phyloP scores from a whole-genome alignment of 2,329 filamentous ascomycete genomes.

The Neoarthrinium moseri region DNA sequence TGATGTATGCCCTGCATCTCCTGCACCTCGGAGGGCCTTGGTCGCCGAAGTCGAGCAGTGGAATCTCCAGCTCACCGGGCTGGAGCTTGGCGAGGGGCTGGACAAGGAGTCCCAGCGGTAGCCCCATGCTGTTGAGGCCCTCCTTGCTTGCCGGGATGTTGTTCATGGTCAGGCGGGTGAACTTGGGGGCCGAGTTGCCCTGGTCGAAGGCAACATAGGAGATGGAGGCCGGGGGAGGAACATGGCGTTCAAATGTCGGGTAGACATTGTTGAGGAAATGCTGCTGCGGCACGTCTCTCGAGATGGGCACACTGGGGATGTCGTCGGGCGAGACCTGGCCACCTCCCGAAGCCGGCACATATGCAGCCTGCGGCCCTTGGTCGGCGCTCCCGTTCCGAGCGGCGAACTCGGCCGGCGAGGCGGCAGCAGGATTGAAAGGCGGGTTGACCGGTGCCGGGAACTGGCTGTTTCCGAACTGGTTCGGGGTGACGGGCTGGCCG shows the following conservation, averaged over 20 bases:
- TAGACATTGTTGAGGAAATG: constrained; percentile 88
- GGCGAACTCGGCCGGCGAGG: constrained; percentile 44
- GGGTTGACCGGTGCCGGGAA: constrained; percentile 60
- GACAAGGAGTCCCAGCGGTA: constrained; percentile 84
- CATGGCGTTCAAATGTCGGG: constrained; percentile 90
- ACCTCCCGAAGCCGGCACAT: constrained; percentile 62
- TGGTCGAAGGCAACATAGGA: constrained; percentile 95
- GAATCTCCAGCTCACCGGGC: constrained; percentile 81
- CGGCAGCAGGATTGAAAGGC: constrained; percentile 45
- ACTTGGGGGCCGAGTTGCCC: constrained; percentile 94
- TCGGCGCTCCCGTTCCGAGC: constrained; percentile 37
- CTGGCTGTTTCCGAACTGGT: constrained; percentile 53
- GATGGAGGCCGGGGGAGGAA: constrained; percentile 83
- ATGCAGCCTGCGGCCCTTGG: constrained; percentile 38
- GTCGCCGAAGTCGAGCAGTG: constrained; percentile 93
- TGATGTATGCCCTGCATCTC: constrained; percentile 91
- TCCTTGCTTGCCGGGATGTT: constrained; percentile 85
- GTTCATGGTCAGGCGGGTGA: constrained; percentile 86
- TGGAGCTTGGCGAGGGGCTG: constrained; percentile 85
- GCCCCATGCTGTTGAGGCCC: constrained; percentile 72
- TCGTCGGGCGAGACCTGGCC: constrained; percentile 85
- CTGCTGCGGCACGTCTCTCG: constrained; percentile 77
- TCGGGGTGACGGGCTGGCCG: constrained; percentile 44
- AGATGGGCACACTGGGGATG: constrained; percentile 84
- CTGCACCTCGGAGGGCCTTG: constrained; percentile 85